These are phyloP conservation scores for Henckelia pumila DNA, from an alignment of 257 asterid genomes.

Conservation along the genomic window DNA sequence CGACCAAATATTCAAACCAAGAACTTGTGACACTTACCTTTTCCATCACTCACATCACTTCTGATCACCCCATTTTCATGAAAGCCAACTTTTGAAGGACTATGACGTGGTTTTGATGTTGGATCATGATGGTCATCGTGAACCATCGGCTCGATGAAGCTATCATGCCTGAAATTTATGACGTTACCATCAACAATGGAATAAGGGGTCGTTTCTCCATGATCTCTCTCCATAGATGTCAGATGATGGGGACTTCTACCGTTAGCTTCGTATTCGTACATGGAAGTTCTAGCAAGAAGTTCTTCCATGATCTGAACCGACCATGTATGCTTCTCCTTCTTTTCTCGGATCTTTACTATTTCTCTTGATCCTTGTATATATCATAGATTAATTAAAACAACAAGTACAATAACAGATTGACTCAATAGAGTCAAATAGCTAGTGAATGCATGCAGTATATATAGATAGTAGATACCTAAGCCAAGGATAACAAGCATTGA, in stretches of 20 bases:
- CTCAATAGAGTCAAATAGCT: too few species aligned
- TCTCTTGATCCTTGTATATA: slow-evolving; percentile 23
- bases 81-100: not conserved
- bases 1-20: too few species aligned
- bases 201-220: not conserved
- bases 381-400: not conserved
- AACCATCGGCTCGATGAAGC: not conserved
- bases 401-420: not conserved
- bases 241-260: slow-evolving; percentile 19
- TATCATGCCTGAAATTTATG: not conserved
- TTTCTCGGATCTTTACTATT: slow-evolving; percentile 22
- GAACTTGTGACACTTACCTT: not conserved
- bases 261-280: slow-evolving; percentile 8
- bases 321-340: slow-evolving; percentile 35
- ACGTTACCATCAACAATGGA: not conserved
- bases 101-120: not conserved
- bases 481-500: slow-evolving; percentile 30
- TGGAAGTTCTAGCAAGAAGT: not conserved
- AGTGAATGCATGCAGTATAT: not conserved
- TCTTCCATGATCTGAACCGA: slow-evolving; percentile 29
- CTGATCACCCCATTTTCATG: not conserved
- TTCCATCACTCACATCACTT: not conserved
- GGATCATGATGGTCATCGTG: not conserved
- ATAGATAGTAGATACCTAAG: too few species aligned
- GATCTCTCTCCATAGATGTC: not conserved